Base-by-base conservation (phyloP, 208 protist species). In the Balamuthia mandrillaris region DNA sequence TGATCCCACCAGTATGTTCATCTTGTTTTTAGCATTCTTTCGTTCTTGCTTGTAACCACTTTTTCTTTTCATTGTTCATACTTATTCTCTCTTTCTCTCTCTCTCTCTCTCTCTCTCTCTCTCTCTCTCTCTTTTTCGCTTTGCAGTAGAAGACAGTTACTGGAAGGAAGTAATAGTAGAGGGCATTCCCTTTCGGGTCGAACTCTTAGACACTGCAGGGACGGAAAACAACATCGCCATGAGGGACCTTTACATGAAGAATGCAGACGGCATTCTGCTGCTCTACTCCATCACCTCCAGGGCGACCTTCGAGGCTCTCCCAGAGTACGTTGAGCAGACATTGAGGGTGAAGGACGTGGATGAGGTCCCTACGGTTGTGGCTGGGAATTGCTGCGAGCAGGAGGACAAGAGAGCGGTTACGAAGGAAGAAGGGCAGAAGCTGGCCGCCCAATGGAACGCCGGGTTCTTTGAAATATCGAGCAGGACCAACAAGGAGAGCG, bases 111-210 rank as follows among this genome's bases (percentile, higher is more conserved):
- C n/a, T n/a, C n/a, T n/a, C n/a, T n/a, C n/a, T n/a, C n/a, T n/a
- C n/a, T n/a, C n/a, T n/a, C n/a, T n/a, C n/a, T n/a, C n/a, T n/a
- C n/a, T n/a, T n/a, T n/a, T n/a, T n/a, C n/a, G n/a, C n/a, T n/a
- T n/a, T n/a, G n/a, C n/a, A n/a, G n/a, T n/a, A n/a, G 84, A 89
- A 6, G 84, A 90, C 24, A 37, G 39, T 37, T 88, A 90, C 45
- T 18, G 84, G 35, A 85, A 90, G 27, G 54, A 88, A 65, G 58
- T 86, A 24, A 78, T 58, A 21, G 33, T 79, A 5, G 70, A 79
- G 33, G 9, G 21, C 3, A 9, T 35, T 7, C 12, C 5, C 14
- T 35, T 16, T 39, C 6, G 49, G 70, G 24, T 79, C 6, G 21
- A 79, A 1, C 24, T 79, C 18, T 1, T 47, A 29, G 7, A 79